Percentiles rank a stretch among this genome's conserved stretches.
These are phyloP conservation scores for Cytospora chrysosperma DNA, from an alignment of 2,329 filamentous ascomycete species.

Conservation along the genomic window DNA sequence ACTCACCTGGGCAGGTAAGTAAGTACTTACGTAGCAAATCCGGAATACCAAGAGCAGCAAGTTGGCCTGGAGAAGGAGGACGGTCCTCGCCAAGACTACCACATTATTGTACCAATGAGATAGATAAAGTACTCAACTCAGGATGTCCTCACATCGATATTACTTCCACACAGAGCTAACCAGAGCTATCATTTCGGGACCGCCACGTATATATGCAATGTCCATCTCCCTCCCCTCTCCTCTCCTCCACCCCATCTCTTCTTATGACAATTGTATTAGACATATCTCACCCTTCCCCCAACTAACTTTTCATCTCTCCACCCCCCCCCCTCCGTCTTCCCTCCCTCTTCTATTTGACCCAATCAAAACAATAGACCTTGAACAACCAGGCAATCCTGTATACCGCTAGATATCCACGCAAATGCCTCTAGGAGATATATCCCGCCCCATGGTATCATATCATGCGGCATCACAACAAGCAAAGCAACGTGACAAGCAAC, in stretches of 20 bases:
- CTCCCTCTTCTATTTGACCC: neutral
- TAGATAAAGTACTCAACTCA: no score
- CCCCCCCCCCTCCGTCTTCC: neutral
- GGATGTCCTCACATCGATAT: neutral
- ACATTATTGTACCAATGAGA: neutral
- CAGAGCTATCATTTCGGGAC: neutral
- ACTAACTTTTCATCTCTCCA: neutral
- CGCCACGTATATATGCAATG: neutral
- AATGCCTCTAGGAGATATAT: neutral
- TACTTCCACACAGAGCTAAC: neutral
- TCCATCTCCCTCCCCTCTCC: no score
- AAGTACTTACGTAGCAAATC: no score
- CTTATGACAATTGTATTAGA: neutral
- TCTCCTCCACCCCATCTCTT: neutral
- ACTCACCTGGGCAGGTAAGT: no score
- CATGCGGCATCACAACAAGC: neutral
- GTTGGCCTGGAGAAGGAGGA: neutral
- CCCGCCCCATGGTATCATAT: neutral
- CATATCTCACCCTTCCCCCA: neutral
- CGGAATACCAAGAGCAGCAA: neutral
- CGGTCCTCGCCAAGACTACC: conserved; percentile 2
- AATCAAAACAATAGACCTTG: neutral
- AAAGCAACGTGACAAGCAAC: neutral
- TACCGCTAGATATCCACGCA: neutral
- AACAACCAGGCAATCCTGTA: neutral